Base-by-base conservation (phyloP, 106 monocot genomes). In the Chionographis japonica region DNA sequence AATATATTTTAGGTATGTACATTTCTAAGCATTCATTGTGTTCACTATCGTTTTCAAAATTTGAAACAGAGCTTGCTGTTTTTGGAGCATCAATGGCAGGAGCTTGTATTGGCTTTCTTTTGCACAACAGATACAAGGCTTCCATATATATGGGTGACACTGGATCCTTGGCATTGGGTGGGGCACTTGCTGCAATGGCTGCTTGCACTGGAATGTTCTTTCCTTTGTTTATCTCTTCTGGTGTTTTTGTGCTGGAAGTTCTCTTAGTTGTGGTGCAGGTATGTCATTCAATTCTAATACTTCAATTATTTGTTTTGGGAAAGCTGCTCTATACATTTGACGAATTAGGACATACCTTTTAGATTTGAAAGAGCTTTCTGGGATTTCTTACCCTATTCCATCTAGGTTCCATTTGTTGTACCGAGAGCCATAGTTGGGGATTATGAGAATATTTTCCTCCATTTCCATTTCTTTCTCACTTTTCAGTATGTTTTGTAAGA, bases 11-110 rank as follows among this genome's bases (percentile, higher is more conserved):
- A 27, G 27, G 27, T 27, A 27, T 27, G 27, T 27, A 27, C 27
- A 27, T 27, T 27, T 27, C 27, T 27, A 27, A 27, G 27, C 27
- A 3, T 2, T 35, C 6, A 27, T 35, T 49, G 4, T 54, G 36
- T 37, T 37, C 16, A 42, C 37, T 61, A 56, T 41, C n/a, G 27
- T 51, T 63, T 46, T 68, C 15, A 39, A 57, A n/a, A 27, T 27
- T 27, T 27, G 27, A 27, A 27, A 27, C 70, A 97, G 97, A 90
- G 5, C 78, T 97, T 38, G 72, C 92, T 68, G 70, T 92, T 73
- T 97, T 97, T 73, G 97, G 97, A 76, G 81, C 85, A 57, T 97
- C 97, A 73, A 83, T 97, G 86, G 81, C 92, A 50, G 97, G 97
- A 60, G 77, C 86, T 54, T 92, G 92, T 65, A 62, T 83, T 62